Conservation (phyloP, 176 grass and related monocot species). For the Hordeum vulgare region DNA sequence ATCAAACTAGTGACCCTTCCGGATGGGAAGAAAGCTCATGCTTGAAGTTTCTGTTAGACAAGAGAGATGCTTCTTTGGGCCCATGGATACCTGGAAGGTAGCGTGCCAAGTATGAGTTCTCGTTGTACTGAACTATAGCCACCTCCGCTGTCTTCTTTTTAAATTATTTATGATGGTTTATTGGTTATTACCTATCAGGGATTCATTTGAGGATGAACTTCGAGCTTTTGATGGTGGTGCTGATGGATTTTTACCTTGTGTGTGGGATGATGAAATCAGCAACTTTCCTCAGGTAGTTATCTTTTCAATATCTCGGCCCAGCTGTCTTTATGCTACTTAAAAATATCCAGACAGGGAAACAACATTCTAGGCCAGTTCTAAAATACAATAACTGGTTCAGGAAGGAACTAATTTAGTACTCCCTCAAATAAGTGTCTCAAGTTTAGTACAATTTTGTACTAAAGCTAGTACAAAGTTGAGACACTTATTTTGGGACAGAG, state of each 20-base stretch:
- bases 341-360: background rate
- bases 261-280: slow-evolving; percentile 82
- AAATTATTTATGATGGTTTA: slow-evolving; percentile 6
- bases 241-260: slow-evolving; percentile 84
- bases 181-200: slow-evolving; percentile 53
- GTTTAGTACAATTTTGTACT: too few relatives aligned
- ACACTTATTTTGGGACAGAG: too few relatives aligned
- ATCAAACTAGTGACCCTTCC: slow-evolving; percentile 76
- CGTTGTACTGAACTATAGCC: slow-evolving; percentile 1
- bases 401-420: background rate
- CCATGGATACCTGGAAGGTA: slow-evolving; percentile 98
- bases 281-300: slow-evolving; percentile 86
- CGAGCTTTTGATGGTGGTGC: slow-evolving; percentile 77
- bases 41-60: slow-evolving; percentile 88
- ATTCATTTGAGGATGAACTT: slow-evolving; percentile 98
- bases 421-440: too few relatives aligned
- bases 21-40: slow-evolving; percentile 95
- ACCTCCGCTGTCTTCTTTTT: slow-evolving; percentile 1
- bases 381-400: background rate
- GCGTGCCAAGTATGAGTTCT: slow-evolving; percentile 31
- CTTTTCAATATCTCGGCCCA: slow-evolving; percentile 20
- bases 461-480: too few relatives aligned
- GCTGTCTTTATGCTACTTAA: slow-evolving; percentile 2
- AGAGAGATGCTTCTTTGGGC: slow-evolving; percentile 85
- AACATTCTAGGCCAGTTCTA: background rate